These are phyloP conservation scores for Chlorella sorokiniana DNA, from an alignment of 139 green algal genomes.

Conservation along the genomic window DNA sequence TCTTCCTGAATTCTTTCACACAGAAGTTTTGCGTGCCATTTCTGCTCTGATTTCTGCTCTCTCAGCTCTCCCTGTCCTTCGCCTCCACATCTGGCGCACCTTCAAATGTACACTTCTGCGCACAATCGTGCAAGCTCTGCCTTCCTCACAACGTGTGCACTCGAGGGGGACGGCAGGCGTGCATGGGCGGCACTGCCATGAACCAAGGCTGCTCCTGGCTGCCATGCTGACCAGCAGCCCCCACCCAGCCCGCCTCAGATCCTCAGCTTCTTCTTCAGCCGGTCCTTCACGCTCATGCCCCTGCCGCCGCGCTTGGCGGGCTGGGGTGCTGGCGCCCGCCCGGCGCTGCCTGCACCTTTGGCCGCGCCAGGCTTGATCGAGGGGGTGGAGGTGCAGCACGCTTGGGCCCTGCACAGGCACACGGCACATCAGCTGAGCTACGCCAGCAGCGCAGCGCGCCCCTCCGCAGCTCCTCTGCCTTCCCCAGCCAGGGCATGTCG, in stretches of 20 bases:
- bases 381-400: not conserved
- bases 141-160: no score
- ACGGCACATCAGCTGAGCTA: not conserved
- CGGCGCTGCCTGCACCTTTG: not conserved
- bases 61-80: not conserved
- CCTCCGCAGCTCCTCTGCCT: no score
- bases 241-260: not conserved
- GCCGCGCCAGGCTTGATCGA: not conserved
- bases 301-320: conserved; percentile 9
- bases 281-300: conserved; percentile 21
- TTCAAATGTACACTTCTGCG: no score
- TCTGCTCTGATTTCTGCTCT: not conserved
- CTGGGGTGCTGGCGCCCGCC: not conserved
- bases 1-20: not conserved
- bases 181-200: no score
- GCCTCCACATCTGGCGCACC: not conserved
- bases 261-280: conserved; percentile 29
- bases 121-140: no score
- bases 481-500: no score
- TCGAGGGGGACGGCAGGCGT: no score
- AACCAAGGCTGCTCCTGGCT: no score
- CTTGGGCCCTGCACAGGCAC: conserved; percentile 18
- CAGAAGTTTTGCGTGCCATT: not conserved
- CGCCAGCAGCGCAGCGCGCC: no score
- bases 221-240: not conserved